Evolutionary conservation across 1,139 yeast genomes (phyloP).

Genomic region (Lizanozyma gosingica): DNA sequence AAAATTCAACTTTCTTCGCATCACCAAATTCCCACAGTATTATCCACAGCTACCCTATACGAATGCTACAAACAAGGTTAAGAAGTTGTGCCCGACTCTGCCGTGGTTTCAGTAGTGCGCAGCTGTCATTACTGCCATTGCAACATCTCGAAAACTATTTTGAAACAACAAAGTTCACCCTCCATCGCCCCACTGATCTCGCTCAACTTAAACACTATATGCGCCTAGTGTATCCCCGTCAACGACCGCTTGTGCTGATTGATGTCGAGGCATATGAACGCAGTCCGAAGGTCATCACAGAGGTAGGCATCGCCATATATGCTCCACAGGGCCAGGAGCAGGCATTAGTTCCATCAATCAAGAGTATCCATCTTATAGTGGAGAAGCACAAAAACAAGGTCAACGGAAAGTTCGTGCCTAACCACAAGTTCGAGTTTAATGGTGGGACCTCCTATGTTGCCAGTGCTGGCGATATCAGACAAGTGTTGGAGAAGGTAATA

Average conservation of each 20-base stretch:
- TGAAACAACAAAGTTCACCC: conserved; percentile 1
- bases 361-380: conserved; percentile 49
- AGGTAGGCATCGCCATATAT: conserved; percentile 60
- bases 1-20: no score
- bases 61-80: no score
- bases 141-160: conserved; percentile 8
- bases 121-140: no score
- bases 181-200: conserved; percentile 1
- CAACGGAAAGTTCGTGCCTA: conserved; percentile 57
- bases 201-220: conserved; percentile 6
- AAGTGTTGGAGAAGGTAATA: conserved; percentile 33
- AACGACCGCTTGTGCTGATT: conserved; percentile 20
- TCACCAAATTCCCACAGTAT: no score
- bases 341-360: conserved; percentile 34
- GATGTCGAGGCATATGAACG: conserved; percentile 65
- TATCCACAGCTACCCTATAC: no score
- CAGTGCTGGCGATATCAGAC: conserved; percentile 22
- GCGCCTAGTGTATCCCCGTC: conserved; percentile 12
- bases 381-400: conserved; percentile 35
- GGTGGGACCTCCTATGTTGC: conserved; percentile 47
- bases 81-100: no score
- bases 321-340: conserved; percentile 43
- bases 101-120: no score
- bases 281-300: conserved; percentile 40
- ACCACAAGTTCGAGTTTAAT: conserved; percentile 47